Percentiles rank a stretch among this genome's conserved stretches.
Conservation (phyloP, 2,329 filamentous ascomycete species). For the Xylaria arbuscula region DNA sequence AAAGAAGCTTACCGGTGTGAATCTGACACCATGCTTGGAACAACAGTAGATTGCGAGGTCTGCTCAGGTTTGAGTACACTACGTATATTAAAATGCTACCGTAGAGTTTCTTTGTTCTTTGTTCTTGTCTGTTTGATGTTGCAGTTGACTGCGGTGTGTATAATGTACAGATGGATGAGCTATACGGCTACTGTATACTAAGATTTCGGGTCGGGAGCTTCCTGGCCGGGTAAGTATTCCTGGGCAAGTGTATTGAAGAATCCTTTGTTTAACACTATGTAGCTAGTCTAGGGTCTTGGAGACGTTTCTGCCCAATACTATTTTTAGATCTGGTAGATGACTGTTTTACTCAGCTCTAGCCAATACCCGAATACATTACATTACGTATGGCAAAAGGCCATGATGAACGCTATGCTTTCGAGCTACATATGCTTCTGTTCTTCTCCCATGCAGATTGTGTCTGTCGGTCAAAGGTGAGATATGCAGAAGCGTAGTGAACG, state of each 20-base stretch:
- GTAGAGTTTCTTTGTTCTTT: no score
- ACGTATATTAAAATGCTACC: not conserved
- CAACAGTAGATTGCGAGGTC: not conserved
- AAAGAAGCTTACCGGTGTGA: not conserved
- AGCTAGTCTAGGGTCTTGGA: no score
- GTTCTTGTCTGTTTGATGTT: not conserved
- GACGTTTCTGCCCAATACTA: not conserved
- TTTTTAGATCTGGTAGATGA: conserved; percentile 2
- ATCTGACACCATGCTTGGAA: conserved; percentile 8
- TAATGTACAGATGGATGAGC: not conserved
- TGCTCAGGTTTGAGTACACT: not conserved
- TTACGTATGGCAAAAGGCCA: not conserved
- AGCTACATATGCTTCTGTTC: not conserved
- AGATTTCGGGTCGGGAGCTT: not conserved
- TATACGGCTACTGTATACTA: no score
- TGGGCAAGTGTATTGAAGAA: not conserved
- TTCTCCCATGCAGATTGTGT: not conserved
- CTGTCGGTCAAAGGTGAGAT: not conserved
- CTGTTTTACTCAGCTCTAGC: not conserved
- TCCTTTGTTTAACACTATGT: not conserved
- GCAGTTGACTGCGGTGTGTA: not conserved
- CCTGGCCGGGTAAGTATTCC: not conserved
- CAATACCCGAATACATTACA: not conserved
- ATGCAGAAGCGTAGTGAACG: not conserved
- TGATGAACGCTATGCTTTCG: not conserved